Base-by-base conservation (phyloP, 1,139 yeast species). In the Candida gigantensis region DNA sequence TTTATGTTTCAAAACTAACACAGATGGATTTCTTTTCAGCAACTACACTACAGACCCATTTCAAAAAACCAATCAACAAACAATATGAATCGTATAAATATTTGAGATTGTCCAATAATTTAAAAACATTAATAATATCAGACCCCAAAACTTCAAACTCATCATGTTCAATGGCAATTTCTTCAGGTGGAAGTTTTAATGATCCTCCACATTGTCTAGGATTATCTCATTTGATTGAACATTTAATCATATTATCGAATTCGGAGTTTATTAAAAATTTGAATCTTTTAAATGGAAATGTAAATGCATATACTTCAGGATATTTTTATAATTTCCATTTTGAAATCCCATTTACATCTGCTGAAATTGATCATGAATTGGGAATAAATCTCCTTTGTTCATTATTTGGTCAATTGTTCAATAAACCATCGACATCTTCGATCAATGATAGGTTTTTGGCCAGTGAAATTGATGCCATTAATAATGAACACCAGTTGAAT, bases 151-250 rank as follows among this genome's bases (percentile, higher is more conserved):
- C 65, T 12, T 66, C 65, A 6, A 36, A 61, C 0, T 74, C 76
- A 1, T 64, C 82, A 2, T 46, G 57, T 11, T 52, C 71, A 0
- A 37, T 83, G 3, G 65, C 83, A 13, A 78, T 83, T 0, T 76
- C 77, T 1, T 52, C 81, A 0, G 21, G 21, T 2, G 92, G 92
- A 1, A 79, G 88, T 1, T 75, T 74, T 49, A 65, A 73, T 35
- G 90, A 84, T 47, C 83, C 85, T 1, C 62, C 58, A 3, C 61
- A 64, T 2, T 36, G 72, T 1, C 72, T 73, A 0, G 92, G 92
- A 0, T 47, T 84, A 25, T 90, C 92, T 0, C 94, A 84, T 58
- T 64, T 84, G 29, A 81, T 88, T 52, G 92, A 84, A 44, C 92
- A 84, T 54, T 68, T 79, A 72, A 46, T 84, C 1, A 70, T 80